Evolutionary conservation across 1,284 basidiomycete genomes (phyloP), one percentile per base, ranked within the genome.

Genomic region (Ustilago cynodontis): DNA sequence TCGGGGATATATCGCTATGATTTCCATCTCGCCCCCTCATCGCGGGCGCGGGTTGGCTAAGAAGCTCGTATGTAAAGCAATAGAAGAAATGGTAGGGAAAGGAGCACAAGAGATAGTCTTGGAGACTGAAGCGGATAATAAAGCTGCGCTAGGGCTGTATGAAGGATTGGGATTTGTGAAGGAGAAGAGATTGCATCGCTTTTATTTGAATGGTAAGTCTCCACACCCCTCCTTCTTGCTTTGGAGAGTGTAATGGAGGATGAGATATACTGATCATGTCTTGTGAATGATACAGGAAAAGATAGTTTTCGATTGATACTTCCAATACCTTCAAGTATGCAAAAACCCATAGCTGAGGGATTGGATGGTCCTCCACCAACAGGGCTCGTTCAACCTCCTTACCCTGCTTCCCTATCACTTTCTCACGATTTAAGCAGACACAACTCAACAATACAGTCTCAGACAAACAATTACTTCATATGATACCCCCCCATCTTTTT

Each of bases 1-100:
- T 87, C 88, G 96, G 81, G 96, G 96, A 4, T 99, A 99, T 85
- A 97, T 99, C 69, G 96, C 95, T 31, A 99, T 99, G 97, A 90
- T 99, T 61, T 81, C 79, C 50, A 78, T 86, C 10, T 64, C 76
- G 10, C 43, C 67, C 1, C 35, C 50, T 2, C 80, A 72, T 68
- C 61, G 85, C 0, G 71, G 81, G 0, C 90, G 91, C 52, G 95
- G 96, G 2, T 11, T 77, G 54, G 73, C 77, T 0, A 77, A 74
- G 53, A 39, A 45, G 29, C 28, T 80, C n/a, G 78, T 78, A 14
- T 41, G 90, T 51, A 89, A 92, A 52, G 93, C 93, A 0, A 89
- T 97, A 47, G 89, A 91, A 59, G 90, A 90, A 39, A 96, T 97
- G 94, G 91, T 91, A 74, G 87, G 87, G 50, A 88, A 90, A 59